Base-by-base conservation (phyloP, 768 basidiomycete species). In the Russula sp. region DNA sequence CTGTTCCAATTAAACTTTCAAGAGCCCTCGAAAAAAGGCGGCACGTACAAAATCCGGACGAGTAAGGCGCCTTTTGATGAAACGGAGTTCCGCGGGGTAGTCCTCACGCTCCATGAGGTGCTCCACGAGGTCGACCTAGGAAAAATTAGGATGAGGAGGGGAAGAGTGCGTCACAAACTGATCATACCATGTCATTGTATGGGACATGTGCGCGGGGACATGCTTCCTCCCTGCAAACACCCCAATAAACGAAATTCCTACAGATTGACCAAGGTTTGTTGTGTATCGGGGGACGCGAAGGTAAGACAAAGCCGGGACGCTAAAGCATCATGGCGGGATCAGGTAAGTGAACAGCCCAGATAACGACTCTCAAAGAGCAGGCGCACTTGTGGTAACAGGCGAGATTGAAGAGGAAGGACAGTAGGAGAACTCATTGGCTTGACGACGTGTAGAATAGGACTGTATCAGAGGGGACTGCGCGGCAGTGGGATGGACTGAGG, bases 131-230 rank as follows among this genome's bases (percentile, higher is more conserved):
- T 44, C 39, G 52, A 6, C 2, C 63, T 64, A 44, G 3, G 47
- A 14, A 61, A 32, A 16, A 9, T 55, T 1, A 61, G 53, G n/a
- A 31, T 3, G 18, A 34, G 40, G 14, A 1, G 45, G 52, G 22
- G 14, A 3, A 31, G 47, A 22, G 18, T 22, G 22, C 6, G 7
- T 8, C 10, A 44, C 14, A 32, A 14, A 0, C n/a, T 34, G 22
- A 42, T 35, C 48, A 13, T 20, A 64, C 63, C 63, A 64, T 64
- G 8, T 50, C 20, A 3, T 6, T 1, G 40, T 42, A 1, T 18
- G 48, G 27, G 6, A 60, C 54, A 60, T 64, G 63, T 4, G 44
- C 53, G 16, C 53, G 58, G 4, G 22, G 22, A 14, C 63, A 64
- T 9, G 6, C 0, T 31, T 0, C 6, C 13, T 55, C 34, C 8